phyloP scores from a whole-genome alignment of 805 yeast genomes.

The Candida sithepensis region DNA sequence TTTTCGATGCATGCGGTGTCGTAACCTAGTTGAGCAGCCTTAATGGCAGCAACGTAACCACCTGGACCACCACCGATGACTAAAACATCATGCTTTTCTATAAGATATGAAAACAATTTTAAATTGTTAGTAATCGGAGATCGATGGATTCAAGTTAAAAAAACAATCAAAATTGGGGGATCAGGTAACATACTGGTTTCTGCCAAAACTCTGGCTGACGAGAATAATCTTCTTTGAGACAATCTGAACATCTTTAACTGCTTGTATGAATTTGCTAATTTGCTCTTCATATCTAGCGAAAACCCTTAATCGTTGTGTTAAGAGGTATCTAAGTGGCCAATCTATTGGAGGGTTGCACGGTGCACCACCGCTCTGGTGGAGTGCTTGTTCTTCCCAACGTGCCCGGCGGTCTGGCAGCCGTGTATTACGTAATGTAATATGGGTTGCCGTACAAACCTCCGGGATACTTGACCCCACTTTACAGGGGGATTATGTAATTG shows the following conservation, averaged over 20 bases:
- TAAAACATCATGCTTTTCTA: constrained; percentile 76
- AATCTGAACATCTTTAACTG: constrained; percentile 28
- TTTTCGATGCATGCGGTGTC: constrained; percentile 96
- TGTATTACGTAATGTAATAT: background rate
- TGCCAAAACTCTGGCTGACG: constrained; percentile 26
- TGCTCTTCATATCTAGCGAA: too few species aligned
- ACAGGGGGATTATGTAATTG: background rate
- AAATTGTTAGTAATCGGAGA: background rate
- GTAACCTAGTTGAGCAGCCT: constrained; percentile 93
- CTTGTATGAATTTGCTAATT: too few species aligned
- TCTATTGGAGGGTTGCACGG: background rate
- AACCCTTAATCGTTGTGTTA: background rate
- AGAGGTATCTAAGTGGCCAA: constrained; percentile 1
- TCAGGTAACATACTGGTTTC: constrained; percentile 27
- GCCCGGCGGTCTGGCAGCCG: constrained; percentile 1
- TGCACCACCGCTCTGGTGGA: background rate
- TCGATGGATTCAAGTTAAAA: too few species aligned
- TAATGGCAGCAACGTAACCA: constrained; percentile 98
- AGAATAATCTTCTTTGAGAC: constrained; percentile 29
- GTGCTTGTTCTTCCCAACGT: background rate
- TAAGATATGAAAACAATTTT: background rate
- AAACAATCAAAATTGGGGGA: too few species aligned
- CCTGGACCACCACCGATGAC: constrained; percentile 99
- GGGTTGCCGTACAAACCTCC: background rate
- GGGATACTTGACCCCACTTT: background rate